Percentiles rank a stretch among this genome's conserved stretches.
Evolutionary conservation across 805 yeast species (phyloP).

Genomic region (Saccharomyces jurei): DNA sequence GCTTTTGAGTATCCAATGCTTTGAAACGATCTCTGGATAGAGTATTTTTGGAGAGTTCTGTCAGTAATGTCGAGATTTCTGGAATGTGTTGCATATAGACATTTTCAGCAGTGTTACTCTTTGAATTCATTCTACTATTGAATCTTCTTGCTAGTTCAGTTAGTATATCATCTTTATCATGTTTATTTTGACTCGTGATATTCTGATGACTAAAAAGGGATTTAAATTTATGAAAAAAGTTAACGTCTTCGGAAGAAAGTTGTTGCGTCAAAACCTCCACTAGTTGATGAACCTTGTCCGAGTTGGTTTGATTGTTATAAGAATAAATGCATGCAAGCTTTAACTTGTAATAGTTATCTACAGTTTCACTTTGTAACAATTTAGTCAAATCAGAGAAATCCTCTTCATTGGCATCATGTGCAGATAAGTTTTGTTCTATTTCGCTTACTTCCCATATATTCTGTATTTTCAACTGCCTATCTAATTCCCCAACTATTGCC

Average conservation of each 20-base stretch:
- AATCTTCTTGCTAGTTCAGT: constrained; percentile 30
- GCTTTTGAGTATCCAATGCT: constrained; percentile 23
- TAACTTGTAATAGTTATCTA: constrained; percentile 52
- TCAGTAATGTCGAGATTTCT: constrained; percentile 37
- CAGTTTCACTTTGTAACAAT: constrained; percentile 35
- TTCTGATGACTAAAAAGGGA: constrained; percentile 17
- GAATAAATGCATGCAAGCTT: constrained; percentile 69
- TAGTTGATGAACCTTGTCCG: constrained; percentile 42
- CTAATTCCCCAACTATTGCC: constrained; percentile 80
- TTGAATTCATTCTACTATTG: constrained; percentile 26
- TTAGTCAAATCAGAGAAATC: constrained; percentile 52
- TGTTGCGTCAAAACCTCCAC: constrained; percentile 32
- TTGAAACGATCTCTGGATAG: constrained; percentile 35
- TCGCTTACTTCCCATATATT: constrained; percentile 82
- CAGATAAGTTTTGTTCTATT: constrained; percentile 76
- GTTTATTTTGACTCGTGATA: not conserved
- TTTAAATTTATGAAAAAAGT: constrained; percentile 40
- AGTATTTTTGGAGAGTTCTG: constrained; percentile 32
- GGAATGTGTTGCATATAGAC: constrained; percentile 91
- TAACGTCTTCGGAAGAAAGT: constrained; percentile 33
- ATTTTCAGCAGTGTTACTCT: constrained; percentile 42
- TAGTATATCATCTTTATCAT: constrained; percentile 24
- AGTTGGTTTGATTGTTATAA: constrained; percentile 49
- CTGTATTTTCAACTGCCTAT: constrained; percentile 53
- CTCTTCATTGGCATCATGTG: constrained; percentile 47